Conservation (phyloP, 345 rosid genomes). For the Pistacia vera region DNA sequence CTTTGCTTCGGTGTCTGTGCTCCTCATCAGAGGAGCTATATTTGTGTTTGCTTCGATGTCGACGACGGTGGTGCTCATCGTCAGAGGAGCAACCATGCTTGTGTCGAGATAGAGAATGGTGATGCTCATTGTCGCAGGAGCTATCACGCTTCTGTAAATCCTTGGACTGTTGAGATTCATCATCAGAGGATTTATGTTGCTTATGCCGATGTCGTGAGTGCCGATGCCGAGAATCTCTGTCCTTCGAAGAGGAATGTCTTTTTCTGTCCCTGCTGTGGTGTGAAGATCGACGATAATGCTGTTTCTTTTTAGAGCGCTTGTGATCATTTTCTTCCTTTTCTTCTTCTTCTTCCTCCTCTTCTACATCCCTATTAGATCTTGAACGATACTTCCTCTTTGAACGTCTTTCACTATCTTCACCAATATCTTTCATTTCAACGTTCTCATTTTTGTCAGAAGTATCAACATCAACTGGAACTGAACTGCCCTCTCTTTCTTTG, state of each 20-base stretch:
- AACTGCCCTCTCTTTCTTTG: conserved; percentile 59
- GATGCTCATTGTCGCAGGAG: conserved; percentile 46
- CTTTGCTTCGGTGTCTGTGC: conserved; percentile 24
- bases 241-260: conserved; percentile 54
- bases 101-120: conserved; percentile 7
- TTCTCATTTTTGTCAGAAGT: conserved; percentile 32
- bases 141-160: conserved; percentile 24
- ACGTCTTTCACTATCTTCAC: conserved; percentile 54
- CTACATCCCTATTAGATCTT: conserved; percentile 48
- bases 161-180: conserved; percentile 37
- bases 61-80: conserved; percentile 29
- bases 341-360: conserved; percentile 41
- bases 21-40: conserved; percentile 16
- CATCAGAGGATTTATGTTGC: conserved; percentile 37
- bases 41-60: conserved; percentile 16
- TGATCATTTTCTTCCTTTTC: conserved; percentile 42
- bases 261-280: conserved; percentile 44
- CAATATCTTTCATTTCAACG: conserved; percentile 37
- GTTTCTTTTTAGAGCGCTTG: conserved; percentile 52
- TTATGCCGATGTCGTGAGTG: conserved; percentile 29
- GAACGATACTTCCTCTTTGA: conserved; percentile 77
- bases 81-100: conserved; percentile 37
- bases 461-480: conserved; percentile 38
- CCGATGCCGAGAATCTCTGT: conserved; percentile 30
- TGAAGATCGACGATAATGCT: conserved; percentile 42